These are phyloP conservation scores for Ambrosia artemisiifolia DNA, from an alignment of 129 eudicot genomes.

Conservation along the genomic window DNA sequence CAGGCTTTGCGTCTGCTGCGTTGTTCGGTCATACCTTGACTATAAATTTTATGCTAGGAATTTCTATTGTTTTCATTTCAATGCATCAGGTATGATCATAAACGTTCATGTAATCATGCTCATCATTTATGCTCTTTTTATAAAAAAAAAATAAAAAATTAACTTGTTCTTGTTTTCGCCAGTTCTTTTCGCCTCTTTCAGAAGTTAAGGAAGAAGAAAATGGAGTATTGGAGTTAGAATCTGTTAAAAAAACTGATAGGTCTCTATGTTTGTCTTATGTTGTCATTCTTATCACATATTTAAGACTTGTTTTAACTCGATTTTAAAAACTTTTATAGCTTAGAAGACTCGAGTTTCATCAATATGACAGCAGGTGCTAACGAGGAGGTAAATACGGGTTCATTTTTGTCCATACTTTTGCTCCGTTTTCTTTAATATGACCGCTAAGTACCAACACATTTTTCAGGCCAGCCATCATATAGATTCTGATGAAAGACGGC, in stretches of 20 bases:
- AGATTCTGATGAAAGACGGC: slow-evolving; percentile 80
- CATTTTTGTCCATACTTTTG: slow-evolving; percentile 1
- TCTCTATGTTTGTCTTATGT: slow-evolving; percentile 10
- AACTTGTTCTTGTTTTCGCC: neutral
- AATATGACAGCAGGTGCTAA: slow-evolving; percentile 90
- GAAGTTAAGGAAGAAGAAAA: slow-evolving; percentile 80
- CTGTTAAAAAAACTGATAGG: slow-evolving; percentile 55
- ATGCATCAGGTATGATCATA: slow-evolving; percentile 82
- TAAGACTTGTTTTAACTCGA: neutral
- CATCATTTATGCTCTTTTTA: slow-evolving; percentile 18
- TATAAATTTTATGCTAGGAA: slow-evolving; percentile 83
- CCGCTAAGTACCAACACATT: slow-evolving; percentile 6
- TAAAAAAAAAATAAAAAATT: neutral
- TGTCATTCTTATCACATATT: neutral
- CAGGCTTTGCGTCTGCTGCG: slow-evolving; percentile 93
- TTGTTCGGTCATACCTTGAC: slow-evolving; percentile 87
- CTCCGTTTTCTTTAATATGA: neutral
- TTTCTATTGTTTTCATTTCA: slow-evolving; percentile 89
- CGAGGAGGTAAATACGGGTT: slow-evolving; percentile 55
- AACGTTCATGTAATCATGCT: neutral
- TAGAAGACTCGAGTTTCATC: slow-evolving; percentile 32
- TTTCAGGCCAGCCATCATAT: slow-evolving; percentile 82
- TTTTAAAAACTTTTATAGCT: neutral
- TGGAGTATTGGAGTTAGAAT: slow-evolving; percentile 45
- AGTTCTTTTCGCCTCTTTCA: slow-evolving; percentile 96